Percentiles rank a stretch among this genome's conserved stretches.
Conservation (phyloP, 2,329 filamentous ascomycete genomes). For the Penicillium olsonii region DNA sequence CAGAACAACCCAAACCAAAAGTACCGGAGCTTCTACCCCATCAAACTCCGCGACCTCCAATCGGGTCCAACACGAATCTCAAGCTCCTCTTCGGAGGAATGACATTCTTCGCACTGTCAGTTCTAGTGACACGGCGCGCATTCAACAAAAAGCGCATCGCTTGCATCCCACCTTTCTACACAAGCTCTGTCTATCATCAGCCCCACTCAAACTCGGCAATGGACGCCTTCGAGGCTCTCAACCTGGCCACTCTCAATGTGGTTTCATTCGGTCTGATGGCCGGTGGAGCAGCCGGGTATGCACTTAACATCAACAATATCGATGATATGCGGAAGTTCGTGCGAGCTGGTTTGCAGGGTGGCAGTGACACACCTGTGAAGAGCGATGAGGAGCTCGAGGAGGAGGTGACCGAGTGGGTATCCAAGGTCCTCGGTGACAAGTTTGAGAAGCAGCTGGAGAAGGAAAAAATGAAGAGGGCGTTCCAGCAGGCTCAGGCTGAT, state of each 20-base stretch:
- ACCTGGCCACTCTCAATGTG: constrained; percentile 84
- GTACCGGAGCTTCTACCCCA: constrained; percentile 11
- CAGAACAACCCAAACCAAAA: constrained; percentile 10
- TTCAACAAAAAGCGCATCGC: constrained; percentile 64
- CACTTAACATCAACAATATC: constrained; percentile 71
- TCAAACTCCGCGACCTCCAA: constrained; percentile 11
- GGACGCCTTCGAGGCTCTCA: constrained; percentile 80
- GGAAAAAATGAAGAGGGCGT: constrained; percentile 29
- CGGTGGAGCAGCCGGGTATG: constrained; percentile 72
- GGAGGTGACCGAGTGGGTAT: constrained; percentile 58
- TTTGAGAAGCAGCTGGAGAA: constrained; percentile 45
- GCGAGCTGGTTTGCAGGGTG: constrained; percentile 61
- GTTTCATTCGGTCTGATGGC: constrained; percentile 72
- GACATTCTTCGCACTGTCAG: constrained; percentile 71
- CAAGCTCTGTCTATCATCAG: constrained; percentile 46
- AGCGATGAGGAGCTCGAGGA: constrained; percentile 51
- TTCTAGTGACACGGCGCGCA: constrained; percentile 70
- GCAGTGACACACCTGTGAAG: constrained; percentile 55
- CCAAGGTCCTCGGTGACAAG: constrained; percentile 50
- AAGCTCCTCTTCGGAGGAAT: constrained; percentile 72
- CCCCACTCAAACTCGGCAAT: constrained; percentile 61
- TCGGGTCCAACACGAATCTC: constrained; percentile 29
- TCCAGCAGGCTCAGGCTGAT: constrained; percentile 11
- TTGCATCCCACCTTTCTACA: constrained; percentile 71
- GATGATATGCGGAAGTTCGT: constrained; percentile 64